Conservation (phyloP, 805 yeast species). For the Metschnikowia corniflorae region DNA sequence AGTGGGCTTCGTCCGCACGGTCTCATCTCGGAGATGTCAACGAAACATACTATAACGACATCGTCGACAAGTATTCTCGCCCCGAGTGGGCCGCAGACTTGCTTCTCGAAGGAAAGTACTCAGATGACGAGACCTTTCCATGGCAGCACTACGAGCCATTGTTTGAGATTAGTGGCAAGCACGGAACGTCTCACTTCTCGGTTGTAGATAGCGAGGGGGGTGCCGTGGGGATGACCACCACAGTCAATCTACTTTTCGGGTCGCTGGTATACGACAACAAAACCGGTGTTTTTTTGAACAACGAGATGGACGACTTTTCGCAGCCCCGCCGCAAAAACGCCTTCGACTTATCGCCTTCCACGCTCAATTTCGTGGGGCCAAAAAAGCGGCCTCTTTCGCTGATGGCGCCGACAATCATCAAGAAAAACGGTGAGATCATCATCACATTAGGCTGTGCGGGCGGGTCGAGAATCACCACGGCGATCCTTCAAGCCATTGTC, state of each 20-base stretch:
- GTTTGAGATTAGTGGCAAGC: conserved; percentile 72
- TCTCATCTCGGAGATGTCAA: conserved; percentile 75
- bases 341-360: conserved; percentile 77
- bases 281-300: conserved; percentile 82
- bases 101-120: conserved; percentile 46
- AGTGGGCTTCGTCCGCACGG: conserved; percentile 87
- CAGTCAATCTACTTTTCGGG: conserved; percentile 82
- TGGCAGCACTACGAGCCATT: conserved; percentile 80
- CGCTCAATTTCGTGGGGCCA: conserved; percentile 73
- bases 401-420: conserved; percentile 65
- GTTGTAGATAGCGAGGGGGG: conserved; percentile 70
- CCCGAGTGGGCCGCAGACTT: conserved; percentile 53
- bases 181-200: conserved; percentile 88
- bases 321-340: conserved; percentile 66
- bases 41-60: conserved; percentile 24
- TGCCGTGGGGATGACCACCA: conserved; percentile 85
- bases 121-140: conserved; percentile 51
- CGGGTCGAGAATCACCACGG: conserved; percentile 81
- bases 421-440: conserved; percentile 32
- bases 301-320: conserved; percentile 95
- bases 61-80: conserved; percentile 43
- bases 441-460: conserved; percentile 87
- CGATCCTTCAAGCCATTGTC: conserved; percentile 76
- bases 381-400: conserved; percentile 82
- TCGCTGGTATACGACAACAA: conserved; percentile 72